Conservation (phyloP, 805 yeast species). For the Kazachstania martiniae region DNA sequence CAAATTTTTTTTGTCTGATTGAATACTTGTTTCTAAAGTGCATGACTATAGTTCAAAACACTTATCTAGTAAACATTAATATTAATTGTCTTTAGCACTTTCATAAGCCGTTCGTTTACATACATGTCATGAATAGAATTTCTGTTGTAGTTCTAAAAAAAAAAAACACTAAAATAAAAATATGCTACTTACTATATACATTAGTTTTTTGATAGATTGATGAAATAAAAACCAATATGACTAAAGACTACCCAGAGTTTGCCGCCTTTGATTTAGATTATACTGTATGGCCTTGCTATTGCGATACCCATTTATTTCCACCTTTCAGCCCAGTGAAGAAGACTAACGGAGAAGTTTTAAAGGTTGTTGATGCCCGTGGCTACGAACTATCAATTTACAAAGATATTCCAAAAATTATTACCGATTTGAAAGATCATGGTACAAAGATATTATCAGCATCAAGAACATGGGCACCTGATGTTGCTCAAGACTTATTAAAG, state of each 20-base stretch:
- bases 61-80: too few relatives aligned
- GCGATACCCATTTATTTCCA: constrained; percentile 28
- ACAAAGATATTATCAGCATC: constrained; percentile 62
- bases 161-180: too few relatives aligned
- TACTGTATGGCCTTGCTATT: constrained; percentile 31
- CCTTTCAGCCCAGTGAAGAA: constrained; percentile 23
- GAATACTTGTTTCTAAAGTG: too few relatives aligned
- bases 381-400: constrained; percentile 45
- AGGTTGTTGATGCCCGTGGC: constrained; percentile 32
- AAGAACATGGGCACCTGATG: constrained; percentile 66
- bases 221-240: background rate
- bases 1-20: too few relatives aligned
- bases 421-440: constrained; percentile 36
- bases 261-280: constrained; percentile 29
- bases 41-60: too few relatives aligned
- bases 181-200: too few relatives aligned
- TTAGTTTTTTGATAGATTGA: too few relatives aligned
- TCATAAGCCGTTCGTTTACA: too few relatives aligned
- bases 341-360: constrained; percentile 21
- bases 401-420: constrained; percentile 58
- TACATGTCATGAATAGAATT: too few relatives aligned
- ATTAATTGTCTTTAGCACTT: too few relatives aligned
- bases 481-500: constrained; percentile 56
- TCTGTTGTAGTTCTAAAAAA: too few relatives aligned
- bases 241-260: constrained; percentile 23